These are phyloP conservation scores for Chaetomium sp. DNA, from an alignment of 2,329 filamentous ascomycete genomes.

Conservation along the genomic window DNA sequence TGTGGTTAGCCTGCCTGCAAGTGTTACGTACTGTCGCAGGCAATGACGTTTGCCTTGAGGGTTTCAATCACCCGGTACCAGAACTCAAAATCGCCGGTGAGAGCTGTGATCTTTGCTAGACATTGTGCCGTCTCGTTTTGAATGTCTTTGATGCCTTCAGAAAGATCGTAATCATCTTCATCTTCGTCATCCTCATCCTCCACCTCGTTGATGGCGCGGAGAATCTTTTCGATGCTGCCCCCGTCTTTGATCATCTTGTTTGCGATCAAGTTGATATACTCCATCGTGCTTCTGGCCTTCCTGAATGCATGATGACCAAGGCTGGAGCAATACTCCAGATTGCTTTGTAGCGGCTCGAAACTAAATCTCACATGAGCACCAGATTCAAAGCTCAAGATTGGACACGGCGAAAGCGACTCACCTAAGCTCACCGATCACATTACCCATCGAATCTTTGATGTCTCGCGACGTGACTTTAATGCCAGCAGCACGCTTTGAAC, in stretches of 20 bases:
- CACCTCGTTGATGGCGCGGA: neutral
- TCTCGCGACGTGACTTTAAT: neutral
- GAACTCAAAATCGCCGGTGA: neutral
- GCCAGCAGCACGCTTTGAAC: neutral
- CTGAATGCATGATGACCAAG: neutral
- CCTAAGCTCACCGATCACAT: neutral
- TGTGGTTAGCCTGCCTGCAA: too few relatives aligned
- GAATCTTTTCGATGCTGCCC: neutral
- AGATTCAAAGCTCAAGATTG: too few relatives aligned
- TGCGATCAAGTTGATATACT: neutral
- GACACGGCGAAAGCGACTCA: neutral
- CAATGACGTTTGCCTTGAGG: neutral
- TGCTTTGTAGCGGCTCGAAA: neutral
- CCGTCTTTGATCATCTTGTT: neutral
- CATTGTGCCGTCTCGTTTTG: neutral
- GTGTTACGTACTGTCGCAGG: neutral
- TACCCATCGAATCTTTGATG: neutral
- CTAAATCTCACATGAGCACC: neutral
- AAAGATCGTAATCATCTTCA: neutral
- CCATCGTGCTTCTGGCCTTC: neutral
- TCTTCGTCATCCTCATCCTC: neutral
- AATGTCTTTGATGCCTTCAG: too few relatives aligned
- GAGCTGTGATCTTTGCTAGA: neutral
- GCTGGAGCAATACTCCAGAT: neutral
- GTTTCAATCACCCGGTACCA: neutral